Conservation (phyloP, 2,329 filamentous ascomycete genomes). For the Pseudocercospora eumusae region DNA sequence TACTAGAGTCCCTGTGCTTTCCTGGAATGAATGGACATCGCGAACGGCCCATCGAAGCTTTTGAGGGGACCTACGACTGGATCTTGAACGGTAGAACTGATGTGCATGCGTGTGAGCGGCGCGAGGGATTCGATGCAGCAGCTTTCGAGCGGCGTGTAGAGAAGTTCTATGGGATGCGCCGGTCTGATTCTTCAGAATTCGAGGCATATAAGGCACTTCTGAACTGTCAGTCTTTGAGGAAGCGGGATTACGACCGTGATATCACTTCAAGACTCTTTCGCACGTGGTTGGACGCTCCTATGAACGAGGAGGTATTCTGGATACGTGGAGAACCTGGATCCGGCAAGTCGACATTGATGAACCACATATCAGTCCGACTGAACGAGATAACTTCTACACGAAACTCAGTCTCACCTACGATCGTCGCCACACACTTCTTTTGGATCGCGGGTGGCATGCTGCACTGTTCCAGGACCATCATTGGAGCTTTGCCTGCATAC, state of each 20-base stretch:
- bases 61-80: constrained; percentile 9
- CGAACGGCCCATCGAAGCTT: constrained; percentile 1
- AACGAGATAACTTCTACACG: not conserved
- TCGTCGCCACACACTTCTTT: not conserved
- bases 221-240: not conserved
- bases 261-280: not conserved
- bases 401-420: not conserved
- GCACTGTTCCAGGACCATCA: not conserved
- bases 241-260: not conserved
- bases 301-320: constrained; percentile 7
- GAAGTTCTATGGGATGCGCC: too few relatives aligned
- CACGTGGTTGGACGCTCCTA: not conserved
- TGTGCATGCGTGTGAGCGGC: not conserved
- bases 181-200: too few relatives aligned
- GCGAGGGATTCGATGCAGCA: not conserved
- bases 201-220: not conserved
- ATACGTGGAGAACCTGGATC: constrained; percentile 14
- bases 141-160: too few relatives aligned
- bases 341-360: constrained; percentile 18
- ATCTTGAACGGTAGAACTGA: not conserved
- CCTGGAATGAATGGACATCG: constrained; percentile 1
- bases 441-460: constrained; percentile 1
- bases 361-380: not conserved
- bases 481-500: too few relatives aligned
- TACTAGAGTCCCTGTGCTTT: constrained; percentile 5